A percentile compares a stretch with the other conserved stretches of the same genome.
Evolutionary conservation across 116 monocot genomes (phyloP).

Genomic region (Posidonia oceanica): DNA sequence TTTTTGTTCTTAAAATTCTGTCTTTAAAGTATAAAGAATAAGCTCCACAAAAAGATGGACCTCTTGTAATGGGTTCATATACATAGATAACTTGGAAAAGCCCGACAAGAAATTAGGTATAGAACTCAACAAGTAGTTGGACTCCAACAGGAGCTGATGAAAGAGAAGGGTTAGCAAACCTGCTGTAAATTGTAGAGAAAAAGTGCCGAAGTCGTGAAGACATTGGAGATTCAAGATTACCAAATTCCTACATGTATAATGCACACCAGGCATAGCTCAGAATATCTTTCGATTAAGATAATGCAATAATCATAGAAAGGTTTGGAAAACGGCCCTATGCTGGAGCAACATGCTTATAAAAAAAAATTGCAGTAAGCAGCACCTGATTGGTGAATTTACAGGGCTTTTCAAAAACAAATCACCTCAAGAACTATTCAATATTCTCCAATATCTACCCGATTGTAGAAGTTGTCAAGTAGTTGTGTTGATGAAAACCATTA

Average conservation of each 20-base stretch:
- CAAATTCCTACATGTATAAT: constrained; percentile 56
- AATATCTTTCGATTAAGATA: not conserved
- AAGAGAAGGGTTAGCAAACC: constrained; percentile 24
- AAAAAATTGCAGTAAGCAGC: not conserved
- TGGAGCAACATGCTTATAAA: not conserved
- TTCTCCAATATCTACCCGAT: no score
- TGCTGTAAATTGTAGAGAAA: constrained; percentile 79
- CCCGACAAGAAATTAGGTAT: no score
- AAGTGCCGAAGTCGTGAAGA: constrained; percentile 74
- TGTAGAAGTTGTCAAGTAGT: no score
- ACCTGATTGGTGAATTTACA: not conserved
- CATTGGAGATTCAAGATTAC: constrained; percentile 91
- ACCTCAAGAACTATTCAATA: no score
- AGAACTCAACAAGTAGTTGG: no score
- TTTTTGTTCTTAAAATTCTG: no score
- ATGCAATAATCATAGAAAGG: not conserved
- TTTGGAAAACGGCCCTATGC: not conserved
- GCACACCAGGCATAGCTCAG: constrained; percentile 6
- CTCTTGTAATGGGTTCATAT: no score
- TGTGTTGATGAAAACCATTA: no score
- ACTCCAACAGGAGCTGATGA: not conserved
- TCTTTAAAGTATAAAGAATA: no score
- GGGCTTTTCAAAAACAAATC: no score
- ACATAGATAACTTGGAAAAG: no score
- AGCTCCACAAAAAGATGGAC: no score